Conservation (phyloP, 2,329 filamentous ascomycete genomes). For the Cladorrhinum sp. region DNA sequence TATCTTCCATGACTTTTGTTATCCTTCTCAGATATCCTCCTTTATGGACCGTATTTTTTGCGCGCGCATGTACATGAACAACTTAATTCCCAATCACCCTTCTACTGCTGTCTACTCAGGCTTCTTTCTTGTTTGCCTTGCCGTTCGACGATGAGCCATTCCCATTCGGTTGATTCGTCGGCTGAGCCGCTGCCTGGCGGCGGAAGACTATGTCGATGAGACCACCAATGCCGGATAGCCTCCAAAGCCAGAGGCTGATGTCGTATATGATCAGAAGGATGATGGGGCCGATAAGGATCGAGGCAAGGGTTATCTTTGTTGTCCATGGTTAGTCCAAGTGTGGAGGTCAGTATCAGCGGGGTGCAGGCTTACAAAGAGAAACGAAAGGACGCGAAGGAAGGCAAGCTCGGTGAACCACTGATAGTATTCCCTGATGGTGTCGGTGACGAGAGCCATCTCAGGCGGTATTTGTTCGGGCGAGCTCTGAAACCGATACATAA, state of each 20-base stretch:
- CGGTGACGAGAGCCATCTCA: conserved; percentile 14
- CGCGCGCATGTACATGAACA: not conserved
- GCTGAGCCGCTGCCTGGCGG: not conserved
- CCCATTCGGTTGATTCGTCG: conserved; percentile 1
- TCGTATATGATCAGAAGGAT: conserved; percentile 49
- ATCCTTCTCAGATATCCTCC: not conserved
- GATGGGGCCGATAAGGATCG: conserved; percentile 47
- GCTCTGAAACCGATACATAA: not conserved
- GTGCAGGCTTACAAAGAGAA: conserved; percentile 28
- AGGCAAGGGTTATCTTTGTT: conserved; percentile 41
- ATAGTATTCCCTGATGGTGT: conserved; percentile 17
- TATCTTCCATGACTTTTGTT: not conserved
- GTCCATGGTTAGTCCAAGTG: conserved; percentile 6
- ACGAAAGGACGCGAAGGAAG: not conserved
- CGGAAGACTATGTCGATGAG: not conserved
- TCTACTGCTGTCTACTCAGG: not conserved
- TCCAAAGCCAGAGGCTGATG: conserved; percentile 52
- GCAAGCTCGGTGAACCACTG: conserved; percentile 23
- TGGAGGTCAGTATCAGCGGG: not conserved
- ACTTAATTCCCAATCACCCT: not conserved
- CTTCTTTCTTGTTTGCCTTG: not conserved
- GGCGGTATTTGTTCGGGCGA: not conserved
- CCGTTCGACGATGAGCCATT: not conserved
- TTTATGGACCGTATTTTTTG: not conserved
- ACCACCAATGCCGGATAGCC: conserved; percentile 34